Evolutionary conservation across 2,329 filamentous ascomycete genomes (phyloP), one percentile per base, ranked within the genome.

Genomic region (Colletotrichum sojae): DNA sequence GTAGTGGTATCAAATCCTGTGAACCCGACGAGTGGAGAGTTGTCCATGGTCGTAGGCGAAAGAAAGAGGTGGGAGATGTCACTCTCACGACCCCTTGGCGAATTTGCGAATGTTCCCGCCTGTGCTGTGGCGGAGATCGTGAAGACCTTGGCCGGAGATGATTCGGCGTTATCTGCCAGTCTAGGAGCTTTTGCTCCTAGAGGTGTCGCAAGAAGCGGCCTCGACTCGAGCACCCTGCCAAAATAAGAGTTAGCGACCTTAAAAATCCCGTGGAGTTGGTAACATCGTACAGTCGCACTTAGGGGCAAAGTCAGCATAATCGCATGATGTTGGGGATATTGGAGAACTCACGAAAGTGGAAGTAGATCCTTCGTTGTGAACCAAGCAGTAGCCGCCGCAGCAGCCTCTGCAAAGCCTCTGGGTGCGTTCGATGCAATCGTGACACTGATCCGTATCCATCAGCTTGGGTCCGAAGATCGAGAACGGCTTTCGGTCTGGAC

Each of bases 331-430:
- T 22, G 9, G 6, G n/a, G 13, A 10, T 9, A 20, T 5, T 39
- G 22, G 31, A 31, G n/a, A 27, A 81, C 85, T 83, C 76, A 88
- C 86, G 73, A 83, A 79, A 43, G 85, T 90, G n/a, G 85, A 81
- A 13, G 91, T 93, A 48, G 92, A 95, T 16, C 93, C 93, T 73
- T 94, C 92, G 73, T 97, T 94, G 77, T 97, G 94, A 64, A 91
- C 86, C 69, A 92, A 86, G 78, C 95, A 98, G 78, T 97, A 97
- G 60, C 93, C 92, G 63, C 92, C 92, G 49, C 87, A 87, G 79
- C 95, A 97, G 67, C 86, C 86, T 70, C 84, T 86, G 78, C 95
- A 98, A 40, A 84, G 86, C 53, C 90, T 88, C 75, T 95, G 93
- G 27, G 91, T 93, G 51, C 86, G 81, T 27, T 87, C 82, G 75